Evolutionary conservation across 345 rosid species (phyloP).

Genomic region (Salix arbutifolia): DNA sequence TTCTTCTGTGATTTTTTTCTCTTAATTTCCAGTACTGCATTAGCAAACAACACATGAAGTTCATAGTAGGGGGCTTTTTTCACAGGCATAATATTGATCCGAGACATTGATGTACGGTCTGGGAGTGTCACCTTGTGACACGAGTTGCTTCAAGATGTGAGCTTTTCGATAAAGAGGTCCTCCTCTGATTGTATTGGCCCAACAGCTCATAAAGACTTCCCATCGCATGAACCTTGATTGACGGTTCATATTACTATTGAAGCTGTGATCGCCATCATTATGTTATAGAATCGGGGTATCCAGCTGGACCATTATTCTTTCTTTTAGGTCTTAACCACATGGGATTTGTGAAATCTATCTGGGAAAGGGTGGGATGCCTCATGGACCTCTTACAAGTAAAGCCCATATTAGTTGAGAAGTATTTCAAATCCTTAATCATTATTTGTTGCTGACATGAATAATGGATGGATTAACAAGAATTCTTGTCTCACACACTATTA

Average conservation of each 20-base stretch:
- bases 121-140: not conserved
- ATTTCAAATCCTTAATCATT: constrained; percentile 6
- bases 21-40: not conserved
- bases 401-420: not conserved
- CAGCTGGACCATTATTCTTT: not conserved
- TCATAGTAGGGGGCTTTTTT: not conserved
- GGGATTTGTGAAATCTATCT: constrained; percentile 2
- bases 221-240: not conserved
- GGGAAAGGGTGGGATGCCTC: not conserved
- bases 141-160: not conserved
- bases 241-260: not conserved
- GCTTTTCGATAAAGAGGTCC: not conserved
- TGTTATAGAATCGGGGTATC: not conserved
- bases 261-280: constrained; percentile 13
- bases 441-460: not conserved
- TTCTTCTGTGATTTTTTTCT: not conserved
- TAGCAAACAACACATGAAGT: not conserved
- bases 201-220: not conserved
- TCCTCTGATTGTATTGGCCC: not conserved
- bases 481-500: not conserved
- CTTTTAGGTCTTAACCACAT: not conserved
- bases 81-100: not conserved
- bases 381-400: not conserved
- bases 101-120: not conserved
- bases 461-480: not conserved